Percentiles rank a stretch among this genome's conserved stretches.
Evolutionary conservation across 2,329 filamentous ascomycete genomes (phyloP).

Genomic region (Colletotrichum neosansevieriae): DNA sequence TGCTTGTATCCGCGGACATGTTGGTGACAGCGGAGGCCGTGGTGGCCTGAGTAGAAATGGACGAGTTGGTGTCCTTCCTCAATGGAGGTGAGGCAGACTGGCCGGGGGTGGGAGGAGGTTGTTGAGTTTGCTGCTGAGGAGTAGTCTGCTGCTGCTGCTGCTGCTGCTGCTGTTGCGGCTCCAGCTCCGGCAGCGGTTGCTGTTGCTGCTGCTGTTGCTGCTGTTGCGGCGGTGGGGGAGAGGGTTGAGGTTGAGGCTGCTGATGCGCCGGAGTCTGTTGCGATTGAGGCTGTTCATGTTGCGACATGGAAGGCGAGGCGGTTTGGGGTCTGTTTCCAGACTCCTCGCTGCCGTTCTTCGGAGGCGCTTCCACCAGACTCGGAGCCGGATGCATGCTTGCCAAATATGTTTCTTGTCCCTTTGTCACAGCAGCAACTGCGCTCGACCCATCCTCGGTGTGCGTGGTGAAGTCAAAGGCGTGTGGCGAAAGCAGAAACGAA

Average conservation of each 20-base stretch:
- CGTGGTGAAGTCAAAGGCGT: conserved; percentile 12
- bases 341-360: conserved; percentile 44
- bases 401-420: conserved; percentile 36
- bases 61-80: conserved; percentile 65
- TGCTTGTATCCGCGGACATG: conserved; percentile 60
- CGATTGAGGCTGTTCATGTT: conserved; percentile 36
- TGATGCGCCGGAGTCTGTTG: conserved; percentile 36
- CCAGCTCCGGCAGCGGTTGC: conserved; percentile 43
- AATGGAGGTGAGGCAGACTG: conserved; percentile 48
- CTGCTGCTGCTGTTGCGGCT: conserved; percentile 41
- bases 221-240: conserved; percentile 43
- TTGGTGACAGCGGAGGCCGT: conserved; percentile 53
- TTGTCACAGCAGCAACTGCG: conserved; percentile 37
- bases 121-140: conserved; percentile 42
- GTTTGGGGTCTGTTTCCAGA: conserved; percentile 40
- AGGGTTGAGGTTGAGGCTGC: conserved; percentile 9
- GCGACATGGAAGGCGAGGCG: conserved; percentile 39
- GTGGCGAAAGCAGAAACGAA: conserved; percentile 17
- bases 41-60: conserved; percentile 64
- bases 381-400: conserved; percentile 55
- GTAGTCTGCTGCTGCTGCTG: conserved; percentile 26
- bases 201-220: conserved; percentile 41
- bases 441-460: conserved; percentile 38
- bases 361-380: conserved; percentile 51
- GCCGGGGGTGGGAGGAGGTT: conserved; percentile 42